Evolutionary conservation across 1,284 basidiomycete genomes (phyloP), one percentile per base, ranked within the genome.

Genomic region (Quambalaria eucalypti): DNA sequence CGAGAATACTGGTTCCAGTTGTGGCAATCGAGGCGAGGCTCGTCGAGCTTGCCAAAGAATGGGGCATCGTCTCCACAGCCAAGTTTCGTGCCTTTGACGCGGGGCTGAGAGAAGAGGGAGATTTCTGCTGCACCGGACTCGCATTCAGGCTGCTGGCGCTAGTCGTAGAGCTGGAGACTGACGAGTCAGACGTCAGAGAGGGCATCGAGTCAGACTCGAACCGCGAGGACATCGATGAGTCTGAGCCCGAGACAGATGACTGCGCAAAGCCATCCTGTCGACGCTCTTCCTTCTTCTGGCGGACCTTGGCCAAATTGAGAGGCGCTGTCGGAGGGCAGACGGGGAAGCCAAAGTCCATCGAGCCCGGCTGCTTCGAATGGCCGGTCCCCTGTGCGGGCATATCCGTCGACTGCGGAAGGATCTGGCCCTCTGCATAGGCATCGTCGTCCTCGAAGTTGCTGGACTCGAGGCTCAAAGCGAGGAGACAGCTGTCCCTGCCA

Each of bases 201-300:
- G 42, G 42, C 42, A 46, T 46, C 25, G 42, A 46, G 42, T 12
- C 42, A n/a, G n/a, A n/a, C n/a, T n/a, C n/a, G n/a, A n/a, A n/a
- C n/a, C n/a, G n/a, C n/a, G n/a, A n/a, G n/a, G n/a, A n/a, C n/a
- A n/a, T n/a, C n/a, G n/a, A n/a, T n/a, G n/a, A n/a, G n/a, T n/a
- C n/a, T n/a, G n/a, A n/a, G n/a, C n/a, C n/a, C n/a, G n/a, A n/a
- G n/a, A n/a, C n/a, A n/a, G n/a, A n/a, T n/a, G n/a, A n/a, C n/a
- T n/a, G n/a, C n/a, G n/a, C n/a, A n/a, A n/a, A n/a, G n/a, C n/a
- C n/a, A n/a, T n/a, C n/a, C n/a, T n/a, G n/a, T n/a, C n/a, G n/a
- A n/a, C n/a, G n/a, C n/a, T n/a, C n/a, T n/a, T n/a, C n/a, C n/a
- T n/a, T n/a, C n/a, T n/a, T n/a, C n/a, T n/a, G n/a, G n/a, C n/a